These are phyloP conservation scores for Glycine tomentella DNA, from an alignment of 306 rosid species.

Conservation along the genomic window DNA sequence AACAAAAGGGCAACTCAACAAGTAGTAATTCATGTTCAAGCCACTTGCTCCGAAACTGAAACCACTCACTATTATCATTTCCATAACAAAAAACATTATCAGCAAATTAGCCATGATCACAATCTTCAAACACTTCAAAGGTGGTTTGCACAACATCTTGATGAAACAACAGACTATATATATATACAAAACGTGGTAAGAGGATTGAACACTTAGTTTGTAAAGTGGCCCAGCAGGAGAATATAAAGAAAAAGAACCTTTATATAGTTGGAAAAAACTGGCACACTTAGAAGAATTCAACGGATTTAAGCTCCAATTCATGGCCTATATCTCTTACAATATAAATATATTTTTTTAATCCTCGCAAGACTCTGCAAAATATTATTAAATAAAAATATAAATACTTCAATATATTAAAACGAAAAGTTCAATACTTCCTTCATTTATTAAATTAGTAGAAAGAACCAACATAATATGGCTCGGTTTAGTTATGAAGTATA, in stretches of 20 bases:
- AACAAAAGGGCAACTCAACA: slow-evolving; percentile 62
- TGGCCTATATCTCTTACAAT: not conserved
- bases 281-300: slow-evolving; percentile 10
- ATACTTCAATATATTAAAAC: not conserved
- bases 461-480: not conserved
- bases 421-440: not conserved
- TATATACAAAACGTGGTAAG: not conserved
- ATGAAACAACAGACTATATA: slow-evolving; percentile 4
- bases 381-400: not conserved
- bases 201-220: slow-evolving; percentile 24
- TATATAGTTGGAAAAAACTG: slow-evolving; percentile 48
- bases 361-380: not conserved
- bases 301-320: not conserved
- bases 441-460: not conserved
- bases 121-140: slow-evolving; percentile 38
- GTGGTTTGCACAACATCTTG: slow-evolving; percentile 24
- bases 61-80: slow-evolving; percentile 41
- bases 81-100: slow-evolving; percentile 41
- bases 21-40: slow-evolving; percentile 65
- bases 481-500: too few species aligned
- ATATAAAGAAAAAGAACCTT: slow-evolving; percentile 20
- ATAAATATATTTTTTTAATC: not conserved
- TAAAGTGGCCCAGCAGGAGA: slow-evolving; percentile 32
- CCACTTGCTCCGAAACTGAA: slow-evolving; percentile 48
- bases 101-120: slow-evolving; percentile 40